phyloP scores from a whole-genome alignment of 2,329 filamentous ascomycete genomes.

The Cordyceps fumosorosea region DNA sequence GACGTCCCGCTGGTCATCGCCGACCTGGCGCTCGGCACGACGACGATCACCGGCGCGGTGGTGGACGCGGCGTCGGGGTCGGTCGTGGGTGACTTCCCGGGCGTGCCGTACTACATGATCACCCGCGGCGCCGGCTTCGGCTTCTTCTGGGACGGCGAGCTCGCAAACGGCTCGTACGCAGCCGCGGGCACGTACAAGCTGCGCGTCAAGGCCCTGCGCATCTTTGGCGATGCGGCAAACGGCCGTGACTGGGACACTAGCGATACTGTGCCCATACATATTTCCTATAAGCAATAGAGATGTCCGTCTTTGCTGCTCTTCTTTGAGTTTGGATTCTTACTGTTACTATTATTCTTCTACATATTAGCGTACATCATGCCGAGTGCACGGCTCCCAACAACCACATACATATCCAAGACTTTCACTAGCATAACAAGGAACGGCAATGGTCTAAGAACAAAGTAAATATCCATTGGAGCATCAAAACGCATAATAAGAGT shows the following conservation, averaged over 20 bases:
- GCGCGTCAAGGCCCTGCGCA: constrained; percentile 34
- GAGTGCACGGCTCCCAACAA: not conserved
- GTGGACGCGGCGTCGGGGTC: constrained; percentile 25
- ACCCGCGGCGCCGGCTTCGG: constrained; percentile 14
- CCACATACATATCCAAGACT: no score
- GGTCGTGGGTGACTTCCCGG: constrained; percentile 26
- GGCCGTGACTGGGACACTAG: constrained; percentile 32
- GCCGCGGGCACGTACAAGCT: constrained; percentile 38
- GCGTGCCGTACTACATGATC: constrained; percentile 27
- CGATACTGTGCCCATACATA: constrained; percentile 23
- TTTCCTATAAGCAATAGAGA: not conserved
- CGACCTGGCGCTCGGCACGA: constrained; percentile 33
- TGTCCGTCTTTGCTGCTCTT: not conserved
- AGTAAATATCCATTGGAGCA: constrained; percentile 11
- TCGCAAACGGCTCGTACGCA: constrained; percentile 34
- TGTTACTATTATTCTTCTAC: not conserved
- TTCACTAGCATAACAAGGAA: not conserved
- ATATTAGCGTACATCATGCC: not conserved
- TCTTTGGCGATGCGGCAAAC: constrained; percentile 34
- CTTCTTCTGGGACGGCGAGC: constrained; percentile 33
- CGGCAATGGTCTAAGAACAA: constrained; percentile 5
- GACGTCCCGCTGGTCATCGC: constrained; percentile 25
- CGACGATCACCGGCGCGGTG: constrained; percentile 32
- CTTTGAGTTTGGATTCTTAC: no score
- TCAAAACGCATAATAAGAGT: constrained; percentile 9